These are phyloP conservation scores for Alnus rubra DNA, from an alignment of 306 rosid species.

Conservation along the genomic window DNA sequence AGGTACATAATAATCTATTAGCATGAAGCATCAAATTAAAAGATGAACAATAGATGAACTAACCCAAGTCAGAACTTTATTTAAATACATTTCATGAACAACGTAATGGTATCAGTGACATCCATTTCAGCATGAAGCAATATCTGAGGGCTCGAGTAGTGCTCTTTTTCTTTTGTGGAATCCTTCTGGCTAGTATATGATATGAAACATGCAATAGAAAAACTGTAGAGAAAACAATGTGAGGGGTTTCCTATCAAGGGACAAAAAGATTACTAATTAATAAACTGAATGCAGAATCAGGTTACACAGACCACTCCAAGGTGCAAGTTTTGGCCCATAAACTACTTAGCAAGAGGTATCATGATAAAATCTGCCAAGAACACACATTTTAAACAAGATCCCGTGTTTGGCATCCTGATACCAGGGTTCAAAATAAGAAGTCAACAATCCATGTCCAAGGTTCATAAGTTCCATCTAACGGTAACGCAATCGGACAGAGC, in stretches of 20 bases:
- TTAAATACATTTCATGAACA: neutral
- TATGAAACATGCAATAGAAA: neutral
- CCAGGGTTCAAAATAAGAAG: neutral
- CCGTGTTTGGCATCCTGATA: neutral
- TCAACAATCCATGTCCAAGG: neutral
- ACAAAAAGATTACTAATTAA: neutral
- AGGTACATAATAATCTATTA: neutral
- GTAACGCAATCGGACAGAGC: neutral
- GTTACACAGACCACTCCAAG: neutral
- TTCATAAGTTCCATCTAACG: neutral
- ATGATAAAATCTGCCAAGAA: neutral
- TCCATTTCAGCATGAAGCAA: neutral
- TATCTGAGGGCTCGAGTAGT: neutral
- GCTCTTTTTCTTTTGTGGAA: neutral
- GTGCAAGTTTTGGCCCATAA: neutral
- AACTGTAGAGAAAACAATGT: neutral
- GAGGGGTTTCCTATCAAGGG: neutral
- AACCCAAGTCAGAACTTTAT: neutral
- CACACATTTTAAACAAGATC: neutral
- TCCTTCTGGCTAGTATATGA: neutral
- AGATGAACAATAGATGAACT: neutral
- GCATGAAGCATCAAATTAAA: neutral
- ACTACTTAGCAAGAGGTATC: neutral
- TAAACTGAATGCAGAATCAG: neutral
- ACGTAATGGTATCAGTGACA: neutral